Evolutionary conservation across 2,329 filamentous ascomycete species (phyloP).

Genomic region (Beauveria varroae): DNA sequence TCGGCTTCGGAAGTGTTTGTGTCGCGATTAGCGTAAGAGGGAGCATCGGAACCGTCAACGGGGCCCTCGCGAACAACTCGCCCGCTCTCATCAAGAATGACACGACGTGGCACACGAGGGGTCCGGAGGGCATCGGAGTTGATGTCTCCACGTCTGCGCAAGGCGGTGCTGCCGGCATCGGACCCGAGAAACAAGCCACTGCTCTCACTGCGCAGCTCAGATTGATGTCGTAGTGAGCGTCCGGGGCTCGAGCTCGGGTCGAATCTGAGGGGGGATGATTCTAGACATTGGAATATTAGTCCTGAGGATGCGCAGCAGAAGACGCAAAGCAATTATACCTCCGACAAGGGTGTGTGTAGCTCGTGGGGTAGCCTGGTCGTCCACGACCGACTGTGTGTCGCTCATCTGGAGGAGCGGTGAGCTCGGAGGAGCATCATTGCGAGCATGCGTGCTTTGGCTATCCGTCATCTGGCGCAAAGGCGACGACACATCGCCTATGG

Average conservation of each 20-base stretch:
- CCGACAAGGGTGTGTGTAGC: constrained; percentile 54
- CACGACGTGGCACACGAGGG: constrained; percentile 42
- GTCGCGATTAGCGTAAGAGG: constrained; percentile 56
- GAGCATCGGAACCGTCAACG: constrained; percentile 46
- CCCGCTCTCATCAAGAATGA: constrained; percentile 53
- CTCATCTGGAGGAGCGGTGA: constrained; percentile 54
- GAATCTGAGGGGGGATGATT: constrained; percentile 88
- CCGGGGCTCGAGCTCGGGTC: constrained; percentile 82
- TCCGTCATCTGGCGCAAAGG: constrained; percentile 51
- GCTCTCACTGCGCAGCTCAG: constrained; percentile 72
- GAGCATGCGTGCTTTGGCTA: constrained; percentile 41
- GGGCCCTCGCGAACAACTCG: constrained; percentile 49
- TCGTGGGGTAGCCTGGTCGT: constrained; percentile 60
- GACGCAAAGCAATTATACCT: constrained; percentile 41
- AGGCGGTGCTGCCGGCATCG: constrained; percentile 48
- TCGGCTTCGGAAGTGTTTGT: constrained; percentile 91
- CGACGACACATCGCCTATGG: constrained; percentile 38
- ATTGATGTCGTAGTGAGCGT: constrained; percentile 53
- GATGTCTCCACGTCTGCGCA: constrained; percentile 69
- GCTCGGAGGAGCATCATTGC: constrained; percentile 38
- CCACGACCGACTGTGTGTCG: constrained; percentile 43
- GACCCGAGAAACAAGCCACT: constrained; percentile 76
- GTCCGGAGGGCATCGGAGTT: constrained; percentile 67
- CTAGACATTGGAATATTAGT: constrained; percentile 36
- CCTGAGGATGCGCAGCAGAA: neutral